Evolutionary conservation across 1,139 yeast species (phyloP).

Genomic region (Taphrina betulina): DNA sequence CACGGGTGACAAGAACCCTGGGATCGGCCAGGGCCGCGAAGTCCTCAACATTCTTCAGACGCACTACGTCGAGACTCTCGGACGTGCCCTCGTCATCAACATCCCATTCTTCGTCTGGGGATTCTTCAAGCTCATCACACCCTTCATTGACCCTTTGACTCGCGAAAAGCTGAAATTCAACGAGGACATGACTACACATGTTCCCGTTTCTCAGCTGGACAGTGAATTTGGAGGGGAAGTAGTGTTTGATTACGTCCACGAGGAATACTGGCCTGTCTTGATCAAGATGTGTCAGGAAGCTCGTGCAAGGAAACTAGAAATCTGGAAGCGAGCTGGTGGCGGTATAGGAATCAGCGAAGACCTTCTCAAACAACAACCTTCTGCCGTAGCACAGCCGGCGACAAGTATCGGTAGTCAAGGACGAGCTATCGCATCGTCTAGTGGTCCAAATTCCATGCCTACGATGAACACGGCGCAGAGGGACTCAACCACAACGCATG

Average conservation of each 20-base stretch:
- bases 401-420: neutral
- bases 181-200: constrained; percentile 80
- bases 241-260: constrained; percentile 78
- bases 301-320: constrained; percentile 40
- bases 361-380: constrained; percentile 8
- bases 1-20: constrained; percentile 70
- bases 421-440: neutral
- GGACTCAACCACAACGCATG: neutral
- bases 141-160: constrained; percentile 92
- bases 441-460: neutral
- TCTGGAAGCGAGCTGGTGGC: constrained; percentile 27
- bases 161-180: constrained; percentile 87
- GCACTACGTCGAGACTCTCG: constrained; percentile 93
- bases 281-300: constrained; percentile 58
- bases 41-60: constrained; percentile 85
- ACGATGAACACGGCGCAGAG: neutral
- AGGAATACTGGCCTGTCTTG: constrained; percentile 75
- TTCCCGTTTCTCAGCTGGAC: constrained; percentile 78
- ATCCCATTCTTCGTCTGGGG: constrained; percentile 93
- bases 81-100: constrained; percentile 83
- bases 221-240: constrained; percentile 78
- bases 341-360: constrained; percentile 29
- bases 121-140: constrained; percentile 82
- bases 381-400: neutral
- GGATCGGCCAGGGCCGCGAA: constrained; percentile 74